Evolutionary conservation across 805 yeast species (phyloP).

Genomic region (Kluyveromyces starmeri): DNA sequence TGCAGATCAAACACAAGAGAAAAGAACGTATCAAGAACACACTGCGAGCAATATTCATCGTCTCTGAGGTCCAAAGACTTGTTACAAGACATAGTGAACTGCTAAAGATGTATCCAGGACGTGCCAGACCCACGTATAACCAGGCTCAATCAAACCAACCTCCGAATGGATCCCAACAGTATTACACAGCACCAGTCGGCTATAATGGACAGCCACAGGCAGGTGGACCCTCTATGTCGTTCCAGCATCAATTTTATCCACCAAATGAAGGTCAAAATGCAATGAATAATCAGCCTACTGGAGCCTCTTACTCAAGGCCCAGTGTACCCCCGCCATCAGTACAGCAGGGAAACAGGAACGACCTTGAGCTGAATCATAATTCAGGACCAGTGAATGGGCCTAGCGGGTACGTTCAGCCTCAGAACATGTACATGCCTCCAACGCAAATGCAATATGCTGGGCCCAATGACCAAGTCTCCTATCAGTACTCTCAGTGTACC

Average conservation of each 20-base stretch:
- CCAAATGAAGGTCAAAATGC: conserved; percentile 25
- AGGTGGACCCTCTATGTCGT: neutral
- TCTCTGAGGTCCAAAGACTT: no score
- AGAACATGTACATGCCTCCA: conserved; percentile 15
- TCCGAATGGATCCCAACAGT: neutral
- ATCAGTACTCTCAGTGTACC: conserved; percentile 58
- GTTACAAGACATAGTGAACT: neutral
- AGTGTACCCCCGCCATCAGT: neutral
- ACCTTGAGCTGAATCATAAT: conserved; percentile 9
- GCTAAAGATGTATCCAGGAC: conserved; percentile 2
- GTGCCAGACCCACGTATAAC: conserved; percentile 3
- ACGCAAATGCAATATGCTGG: conserved; percentile 17
- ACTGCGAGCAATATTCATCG: no score
- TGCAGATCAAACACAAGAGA: no score
- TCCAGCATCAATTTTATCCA: neutral
- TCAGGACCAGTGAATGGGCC: conserved; percentile 13
- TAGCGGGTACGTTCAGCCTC: conserved; percentile 16
- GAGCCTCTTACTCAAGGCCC: conserved; percentile 3
- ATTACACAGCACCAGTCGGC: neutral
- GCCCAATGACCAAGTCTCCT: conserved; percentile 22
- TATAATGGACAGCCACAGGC: conserved; percentile 1
- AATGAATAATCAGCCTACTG: conserved; percentile 17
- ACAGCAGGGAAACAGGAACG: conserved; percentile 3
- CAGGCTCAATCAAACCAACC: conserved; percentile 2
- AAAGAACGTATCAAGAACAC: no score